Conservation (phyloP, 164 flowering plant species). For the Aristolochia contorta region DNA sequence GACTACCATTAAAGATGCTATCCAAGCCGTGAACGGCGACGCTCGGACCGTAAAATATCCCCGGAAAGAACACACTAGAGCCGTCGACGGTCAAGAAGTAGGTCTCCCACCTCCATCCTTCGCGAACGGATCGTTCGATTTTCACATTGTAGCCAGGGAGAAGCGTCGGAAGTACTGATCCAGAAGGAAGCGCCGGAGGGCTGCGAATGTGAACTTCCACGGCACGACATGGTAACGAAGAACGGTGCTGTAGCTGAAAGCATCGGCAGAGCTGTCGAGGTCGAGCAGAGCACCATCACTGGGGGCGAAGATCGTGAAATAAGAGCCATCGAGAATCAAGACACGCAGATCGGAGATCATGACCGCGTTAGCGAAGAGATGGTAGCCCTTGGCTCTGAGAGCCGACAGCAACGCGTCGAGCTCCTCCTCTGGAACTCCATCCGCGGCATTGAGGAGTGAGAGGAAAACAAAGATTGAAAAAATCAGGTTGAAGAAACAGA, state of each 20-base stretch:
- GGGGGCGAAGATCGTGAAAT: constrained; percentile 31
- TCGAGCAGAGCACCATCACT: constrained; percentile 26
- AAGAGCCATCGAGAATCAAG: constrained; percentile 12
- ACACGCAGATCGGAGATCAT: constrained; percentile 16
- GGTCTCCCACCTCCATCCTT: not conserved
- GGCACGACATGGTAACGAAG: constrained; percentile 26
- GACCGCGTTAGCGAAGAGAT: constrained; percentile 24
- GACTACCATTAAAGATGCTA: constrained; percentile 7
- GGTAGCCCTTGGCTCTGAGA: constrained; percentile 17
- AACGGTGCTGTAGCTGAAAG: constrained; percentile 19
- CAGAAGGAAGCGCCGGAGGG: constrained; percentile 14
- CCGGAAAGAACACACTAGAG: constrained; percentile 14
- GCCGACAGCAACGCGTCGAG: constrained; percentile 12
- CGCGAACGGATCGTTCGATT: not conserved
- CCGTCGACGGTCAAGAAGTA: constrained; percentile 11
- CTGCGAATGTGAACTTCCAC: constrained; percentile 11
- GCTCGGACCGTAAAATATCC: constrained; percentile 13
- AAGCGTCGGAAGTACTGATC: constrained; percentile 15
- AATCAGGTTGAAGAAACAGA: not conserved
- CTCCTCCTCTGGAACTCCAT: constrained; percentile 9
- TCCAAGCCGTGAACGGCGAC: constrained; percentile 28
- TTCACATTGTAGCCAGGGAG: constrained; percentile 8
- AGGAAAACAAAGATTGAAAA: not conserved
- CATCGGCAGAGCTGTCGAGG: constrained; percentile 19
- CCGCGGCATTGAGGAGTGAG: not conserved